Conservation (phyloP, 805 yeast genomes). For the Metschnikowia sp. region DNA sequence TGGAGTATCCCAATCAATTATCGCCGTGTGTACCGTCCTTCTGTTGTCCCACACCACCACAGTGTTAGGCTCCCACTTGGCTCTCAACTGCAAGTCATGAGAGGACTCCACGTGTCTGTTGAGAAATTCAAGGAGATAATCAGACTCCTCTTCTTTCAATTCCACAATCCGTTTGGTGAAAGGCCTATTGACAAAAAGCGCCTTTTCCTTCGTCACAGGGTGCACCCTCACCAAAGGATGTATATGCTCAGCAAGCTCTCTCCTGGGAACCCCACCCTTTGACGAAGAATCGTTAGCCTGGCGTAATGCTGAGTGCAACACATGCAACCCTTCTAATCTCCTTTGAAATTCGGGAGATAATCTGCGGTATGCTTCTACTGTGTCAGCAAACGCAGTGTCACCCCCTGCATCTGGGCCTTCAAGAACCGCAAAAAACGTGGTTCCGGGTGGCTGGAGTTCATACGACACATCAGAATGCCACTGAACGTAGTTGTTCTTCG, state of each 20-base stretch:
- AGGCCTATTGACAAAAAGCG: conserved; percentile 29
- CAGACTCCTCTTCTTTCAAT: conserved; percentile 33
- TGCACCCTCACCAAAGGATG: conserved; percentile 35
- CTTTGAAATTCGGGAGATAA: conserved; percentile 33
- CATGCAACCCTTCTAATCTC: conserved; percentile 30
- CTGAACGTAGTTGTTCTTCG: conserved; percentile 26
- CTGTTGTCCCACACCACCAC: conserved; percentile 38
- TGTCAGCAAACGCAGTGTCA: conserved; percentile 36
- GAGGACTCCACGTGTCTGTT: conserved; percentile 29
- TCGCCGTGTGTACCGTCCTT: conserved; percentile 31
- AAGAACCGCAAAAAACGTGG: conserved; percentile 31
- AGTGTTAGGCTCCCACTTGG: conserved; percentile 34
- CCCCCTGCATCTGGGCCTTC: conserved; percentile 41
- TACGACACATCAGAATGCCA: conserved; percentile 39
- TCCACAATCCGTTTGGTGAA: conserved; percentile 33
- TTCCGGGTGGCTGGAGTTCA: conserved; percentile 35
- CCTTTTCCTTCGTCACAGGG: conserved; percentile 33
- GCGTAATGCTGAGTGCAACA: conserved; percentile 32
- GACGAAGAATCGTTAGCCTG: conserved; percentile 27
- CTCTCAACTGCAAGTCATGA: conserved; percentile 35
- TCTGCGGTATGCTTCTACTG: conserved; percentile 36
- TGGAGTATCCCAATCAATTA: conserved; percentile 34
- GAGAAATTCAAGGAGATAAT: conserved; percentile 27
- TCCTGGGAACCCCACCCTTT: conserved; percentile 30
- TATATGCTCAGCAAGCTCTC: conserved; percentile 30